These are phyloP conservation scores for Rhodotorula glutinis DNA, from an alignment of 1,284 basidiomycete species.

Conservation along the genomic window DNA sequence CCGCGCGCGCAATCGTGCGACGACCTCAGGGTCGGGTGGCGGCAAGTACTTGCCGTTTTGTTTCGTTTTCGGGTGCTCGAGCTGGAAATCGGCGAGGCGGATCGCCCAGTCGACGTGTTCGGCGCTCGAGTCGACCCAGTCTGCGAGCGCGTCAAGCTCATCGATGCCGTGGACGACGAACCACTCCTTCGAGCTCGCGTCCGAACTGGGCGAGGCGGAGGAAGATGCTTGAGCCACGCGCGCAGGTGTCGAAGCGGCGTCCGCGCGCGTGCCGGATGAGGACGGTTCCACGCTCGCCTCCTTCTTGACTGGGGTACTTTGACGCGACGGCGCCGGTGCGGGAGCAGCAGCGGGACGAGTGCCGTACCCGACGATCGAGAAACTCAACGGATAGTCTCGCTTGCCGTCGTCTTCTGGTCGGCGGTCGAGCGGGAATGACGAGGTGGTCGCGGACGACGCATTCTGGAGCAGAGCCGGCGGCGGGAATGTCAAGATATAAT, in stretches of 20 bases:
- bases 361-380: constrained; percentile 12
- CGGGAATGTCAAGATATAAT: constrained; percentile 19
- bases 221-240: no score
- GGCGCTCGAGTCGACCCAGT: constrained; percentile 5
- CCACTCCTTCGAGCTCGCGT: constrained; percentile 4
- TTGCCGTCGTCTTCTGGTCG: constrained; percentile 5
- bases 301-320: not conserved
- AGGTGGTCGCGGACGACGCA: not conserved
- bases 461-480: constrained; percentile 3
- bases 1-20: not conserved
- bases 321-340: not conserved
- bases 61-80: constrained; percentile 14
- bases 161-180: constrained; percentile 10
- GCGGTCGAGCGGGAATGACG: constrained; percentile 16
- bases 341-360: not conserved
- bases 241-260: not conserved
- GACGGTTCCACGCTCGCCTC: not conserved
- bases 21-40: not conserved
- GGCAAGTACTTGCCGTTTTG: not conserved
- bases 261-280: not conserved
- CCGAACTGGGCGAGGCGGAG: no score
- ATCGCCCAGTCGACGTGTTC: not conserved
- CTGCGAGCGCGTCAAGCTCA: constrained; percentile 10
- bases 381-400: constrained; percentile 18
- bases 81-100: constrained; percentile 5